Conservation (phyloP, 1,139 yeast genomes). For the Kluyveromyces marxianus region DNA sequence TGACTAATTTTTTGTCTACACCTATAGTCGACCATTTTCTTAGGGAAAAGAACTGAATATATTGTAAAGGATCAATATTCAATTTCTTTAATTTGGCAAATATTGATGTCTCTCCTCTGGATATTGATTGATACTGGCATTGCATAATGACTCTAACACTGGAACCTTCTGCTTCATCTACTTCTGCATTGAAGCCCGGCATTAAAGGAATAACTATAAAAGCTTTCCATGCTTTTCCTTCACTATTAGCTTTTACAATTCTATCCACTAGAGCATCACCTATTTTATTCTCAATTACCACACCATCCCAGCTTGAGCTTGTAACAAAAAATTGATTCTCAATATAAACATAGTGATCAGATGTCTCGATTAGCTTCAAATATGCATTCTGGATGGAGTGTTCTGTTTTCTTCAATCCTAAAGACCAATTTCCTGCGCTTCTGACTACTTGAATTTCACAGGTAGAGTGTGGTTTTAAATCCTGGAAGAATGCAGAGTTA, state of each 20-base stretch:
- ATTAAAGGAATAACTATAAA: constrained; percentile 84
- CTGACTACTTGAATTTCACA: constrained; percentile 88
- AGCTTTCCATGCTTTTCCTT: constrained; percentile 80
- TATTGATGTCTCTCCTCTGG: constrained; percentile 85
- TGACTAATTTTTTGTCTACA: constrained; percentile 60
- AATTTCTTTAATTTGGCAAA: constrained; percentile 71
- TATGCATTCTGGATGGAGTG: constrained; percentile 92
- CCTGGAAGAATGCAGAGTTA: constrained; percentile 42
- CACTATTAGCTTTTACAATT: constrained; percentile 77
- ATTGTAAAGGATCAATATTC: constrained; percentile 84
- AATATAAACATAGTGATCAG: constrained; percentile 87
- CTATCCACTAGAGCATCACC: constrained; percentile 97
- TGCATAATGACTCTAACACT: constrained; percentile 94
- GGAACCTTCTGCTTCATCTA: constrained; percentile 89
- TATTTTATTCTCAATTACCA: constrained; percentile 75
- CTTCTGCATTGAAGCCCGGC: constrained; percentile 97
- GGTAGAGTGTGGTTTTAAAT: constrained; percentile 45
- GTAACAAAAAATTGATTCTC: constrained; percentile 94
- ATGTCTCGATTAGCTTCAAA: constrained; percentile 78
- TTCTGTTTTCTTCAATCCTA: constrained; percentile 79
- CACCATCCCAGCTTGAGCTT: constrained; percentile 79
- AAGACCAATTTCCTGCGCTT: constrained; percentile 88
- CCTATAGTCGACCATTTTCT: constrained; percentile 96
- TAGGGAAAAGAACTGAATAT: constrained; percentile 84
- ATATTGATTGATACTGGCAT: constrained; percentile 89